Conservation (phyloP, 148 eudicot genomes). For the Camellia sinensis region DNA sequence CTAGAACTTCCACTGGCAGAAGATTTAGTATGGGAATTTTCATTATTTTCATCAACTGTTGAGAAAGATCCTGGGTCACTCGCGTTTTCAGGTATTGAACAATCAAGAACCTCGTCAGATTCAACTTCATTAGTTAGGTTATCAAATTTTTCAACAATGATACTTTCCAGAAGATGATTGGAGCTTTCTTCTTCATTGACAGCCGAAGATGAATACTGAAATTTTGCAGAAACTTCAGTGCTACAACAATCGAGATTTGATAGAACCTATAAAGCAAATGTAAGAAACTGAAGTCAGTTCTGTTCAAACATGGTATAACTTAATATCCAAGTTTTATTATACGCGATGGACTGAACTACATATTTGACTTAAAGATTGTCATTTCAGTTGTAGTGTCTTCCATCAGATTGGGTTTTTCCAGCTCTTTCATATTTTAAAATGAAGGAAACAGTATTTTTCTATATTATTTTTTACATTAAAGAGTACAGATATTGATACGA, state of each 20-base stretch:
- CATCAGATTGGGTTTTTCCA: too few relatives aligned
- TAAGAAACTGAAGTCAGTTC: background rate
- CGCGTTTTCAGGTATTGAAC: conserved; percentile 8
- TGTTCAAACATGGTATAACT: too few relatives aligned
- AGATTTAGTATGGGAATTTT: conserved; percentile 13
- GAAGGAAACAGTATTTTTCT: too few relatives aligned
- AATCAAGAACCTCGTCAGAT: background rate
- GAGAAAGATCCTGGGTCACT: background rate
- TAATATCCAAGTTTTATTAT: too few relatives aligned
- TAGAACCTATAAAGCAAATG: conserved; percentile 38
- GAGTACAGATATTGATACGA: too few relatives aligned
- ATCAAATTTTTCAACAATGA: conserved; percentile 8
- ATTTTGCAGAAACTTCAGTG: conserved; percentile 18
- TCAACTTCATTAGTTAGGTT: conserved; percentile 13
- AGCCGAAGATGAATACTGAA: conserved; percentile 12
- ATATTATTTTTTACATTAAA: too few relatives aligned
- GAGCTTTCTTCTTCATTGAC: conserved; percentile 17
- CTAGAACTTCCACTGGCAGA: conserved; percentile 6
- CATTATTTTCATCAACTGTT: conserved; percentile 7
- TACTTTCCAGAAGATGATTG: conserved; percentile 18
- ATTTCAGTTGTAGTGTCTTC: too few relatives aligned
- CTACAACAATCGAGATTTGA: conserved; percentile 34
- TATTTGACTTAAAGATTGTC: too few relatives aligned
- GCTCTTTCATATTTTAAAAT: too few relatives aligned
- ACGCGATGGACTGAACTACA: too few relatives aligned